Conservation (phyloP, 2,329 filamentous ascomycete species). For the Zopfia rhizophila region DNA sequence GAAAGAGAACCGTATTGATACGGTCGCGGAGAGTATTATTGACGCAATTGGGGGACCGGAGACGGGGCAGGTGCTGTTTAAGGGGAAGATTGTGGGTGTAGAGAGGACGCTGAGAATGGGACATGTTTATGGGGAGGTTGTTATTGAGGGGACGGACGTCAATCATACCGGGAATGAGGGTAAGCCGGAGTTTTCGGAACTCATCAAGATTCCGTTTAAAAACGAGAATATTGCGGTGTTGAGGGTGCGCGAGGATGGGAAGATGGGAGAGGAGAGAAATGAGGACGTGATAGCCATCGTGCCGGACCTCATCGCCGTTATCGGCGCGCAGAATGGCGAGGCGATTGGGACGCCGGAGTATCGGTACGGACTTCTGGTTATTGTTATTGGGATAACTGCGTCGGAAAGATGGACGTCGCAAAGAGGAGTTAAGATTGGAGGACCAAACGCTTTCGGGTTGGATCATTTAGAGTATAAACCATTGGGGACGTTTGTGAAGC, state of each 20-base stretch:
- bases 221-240: slow-evolving; percentile 76
- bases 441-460: slow-evolving; percentile 62
- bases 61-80: slow-evolving; percentile 54
- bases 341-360: slow-evolving; percentile 66
- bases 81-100: slow-evolving; percentile 58
- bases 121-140: slow-evolving; percentile 55
- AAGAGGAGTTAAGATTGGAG: slow-evolving; percentile 61
- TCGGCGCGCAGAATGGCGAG: slow-evolving; percentile 61
- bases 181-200: slow-evolving; percentile 48
- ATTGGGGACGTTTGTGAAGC: slow-evolving; percentile 63
- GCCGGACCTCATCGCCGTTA: slow-evolving; percentile 61
- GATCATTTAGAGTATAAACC: slow-evolving; percentile 61
- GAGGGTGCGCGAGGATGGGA: slow-evolving; percentile 37
- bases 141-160: slow-evolving; percentile 46
- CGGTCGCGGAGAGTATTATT: slow-evolving; percentile 52
- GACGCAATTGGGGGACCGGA: slow-evolving; percentile 53
- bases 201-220: slow-evolving; percentile 75
- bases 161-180: not conserved
- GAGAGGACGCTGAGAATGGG: slow-evolving; percentile 54
- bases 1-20: slow-evolving; percentile 49
- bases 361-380: slow-evolving; percentile 63
- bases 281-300: slow-evolving; percentile 59
- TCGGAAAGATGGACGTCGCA: slow-evolving; percentile 65
- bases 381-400: slow-evolving; percentile 65
- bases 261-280: slow-evolving; percentile 44